Percentiles rank a stretch among this genome's conserved stretches.
Conservation (phyloP, 1,284 basidiomycete species). For the Retiboletus flavoniger region DNA sequence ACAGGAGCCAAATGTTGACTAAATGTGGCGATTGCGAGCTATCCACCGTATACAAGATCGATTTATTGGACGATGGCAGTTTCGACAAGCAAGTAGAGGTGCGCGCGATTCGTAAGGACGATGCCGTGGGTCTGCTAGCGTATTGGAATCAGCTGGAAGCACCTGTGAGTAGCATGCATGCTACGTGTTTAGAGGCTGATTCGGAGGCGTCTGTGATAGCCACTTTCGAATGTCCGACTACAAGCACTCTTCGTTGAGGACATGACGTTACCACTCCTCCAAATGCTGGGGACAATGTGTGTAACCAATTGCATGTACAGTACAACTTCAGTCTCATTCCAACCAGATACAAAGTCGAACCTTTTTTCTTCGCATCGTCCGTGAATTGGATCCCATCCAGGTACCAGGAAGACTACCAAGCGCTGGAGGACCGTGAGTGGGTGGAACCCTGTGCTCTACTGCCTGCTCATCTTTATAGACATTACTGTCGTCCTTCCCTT, state of each 20-base stretch:
- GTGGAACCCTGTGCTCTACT: not conserved
- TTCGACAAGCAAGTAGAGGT: conserved; percentile 17
- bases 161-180: conserved; percentile 19
- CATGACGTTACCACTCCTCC: conserved; percentile 44
- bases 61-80: conserved; percentile 39
- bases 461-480: conserved; percentile 31
- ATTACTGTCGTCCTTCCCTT: conserved; percentile 53
- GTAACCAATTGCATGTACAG: not conserved
- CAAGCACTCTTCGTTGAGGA: conserved; percentile 51
- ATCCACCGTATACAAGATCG: conserved; percentile 42
- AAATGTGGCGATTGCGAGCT: conserved; percentile 21
- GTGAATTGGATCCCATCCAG: conserved; percentile 54
- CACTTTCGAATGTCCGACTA: conserved; percentile 37
- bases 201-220: conserved; percentile 22
- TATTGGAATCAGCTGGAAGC: conserved; percentile 23
- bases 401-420: conserved; percentile 45
- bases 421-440: conserved; percentile 46
- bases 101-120: conserved; percentile 5
- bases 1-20: conserved; percentile 39
- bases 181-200: not conserved
- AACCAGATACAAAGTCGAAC: conserved; percentile 41
- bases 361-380: conserved; percentile 58
- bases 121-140: conserved; percentile 1
- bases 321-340: conserved; percentile 1
- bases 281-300: conserved; percentile 53